Percentiles rank a stretch among this genome's conserved stretches.
Conservation (phyloP, 2,329 filamentous ascomycete genomes). For the Amylocarpus encephaloides region DNA sequence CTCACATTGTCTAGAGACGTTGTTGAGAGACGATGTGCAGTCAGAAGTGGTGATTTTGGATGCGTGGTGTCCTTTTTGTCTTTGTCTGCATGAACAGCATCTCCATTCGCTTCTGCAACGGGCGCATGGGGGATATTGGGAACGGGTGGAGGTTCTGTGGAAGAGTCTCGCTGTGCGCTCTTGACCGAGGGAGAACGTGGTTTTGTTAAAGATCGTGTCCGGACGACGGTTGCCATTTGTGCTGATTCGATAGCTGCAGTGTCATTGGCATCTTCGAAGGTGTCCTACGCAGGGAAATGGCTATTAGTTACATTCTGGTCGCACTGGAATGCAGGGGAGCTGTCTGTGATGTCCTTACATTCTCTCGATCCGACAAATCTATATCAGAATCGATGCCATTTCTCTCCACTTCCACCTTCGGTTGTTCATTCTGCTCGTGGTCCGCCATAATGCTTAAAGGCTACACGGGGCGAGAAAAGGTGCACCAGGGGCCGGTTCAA, state of each 20-base stretch:
- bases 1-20: constrained; percentile 58
- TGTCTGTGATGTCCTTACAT: constrained; percentile 5
- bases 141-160: constrained; percentile 22
- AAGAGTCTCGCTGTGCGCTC: constrained; percentile 25
- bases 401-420: background rate
- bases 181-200: constrained; percentile 33
- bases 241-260: constrained; percentile 28
- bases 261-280: constrained; percentile 78
- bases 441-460: constrained; percentile 16
- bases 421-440: background rate
- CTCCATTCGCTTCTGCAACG: constrained; percentile 25
- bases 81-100: constrained; percentile 19
- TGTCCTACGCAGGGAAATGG: constrained; percentile 46
- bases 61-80: constrained; percentile 21
- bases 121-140: constrained; percentile 16
- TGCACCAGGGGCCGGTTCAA: constrained; percentile 1
- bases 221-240: constrained; percentile 18
- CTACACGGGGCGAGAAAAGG: background rate
- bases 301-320: constrained; percentile 11
- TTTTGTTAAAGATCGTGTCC: constrained; percentile 34
- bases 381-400: constrained; percentile 15
- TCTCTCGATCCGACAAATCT: constrained; percentile 24
- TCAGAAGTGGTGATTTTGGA: constrained; percentile 42
- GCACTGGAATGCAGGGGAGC: constrained; percentile 4
- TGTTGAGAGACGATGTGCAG: constrained; percentile 47